A percentile compares a stretch with the other conserved stretches of the same genome.
These are phyloP conservation scores for Kokia cookei DNA, from an alignment of 441 rosid genomes.

Conservation along the genomic window DNA sequence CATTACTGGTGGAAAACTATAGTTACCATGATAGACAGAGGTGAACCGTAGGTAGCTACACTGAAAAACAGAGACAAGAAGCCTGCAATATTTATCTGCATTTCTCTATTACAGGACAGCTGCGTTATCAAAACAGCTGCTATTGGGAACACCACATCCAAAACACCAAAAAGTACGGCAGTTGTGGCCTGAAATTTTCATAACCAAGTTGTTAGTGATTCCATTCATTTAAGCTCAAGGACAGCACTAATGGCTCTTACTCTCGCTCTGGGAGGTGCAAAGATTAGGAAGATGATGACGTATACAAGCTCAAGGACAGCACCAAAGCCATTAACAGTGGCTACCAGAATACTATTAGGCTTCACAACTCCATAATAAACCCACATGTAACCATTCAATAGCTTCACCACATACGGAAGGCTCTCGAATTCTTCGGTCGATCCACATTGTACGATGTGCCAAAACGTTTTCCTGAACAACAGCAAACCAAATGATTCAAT, in stretches of 20 bases:
- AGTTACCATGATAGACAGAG: conserved; percentile 50
- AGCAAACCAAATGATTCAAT: background rate
- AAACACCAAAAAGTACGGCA: conserved; percentile 23
- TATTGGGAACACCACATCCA: conserved; percentile 40
- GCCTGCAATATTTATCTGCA: conserved; percentile 32
- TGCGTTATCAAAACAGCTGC: conserved; percentile 20
- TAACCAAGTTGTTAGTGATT: too few relatives aligned
- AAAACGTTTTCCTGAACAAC: conserved; percentile 38
- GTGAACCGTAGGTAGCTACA: conserved; percentile 41
- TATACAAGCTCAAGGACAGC: conserved; percentile 32
- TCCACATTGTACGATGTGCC: conserved; percentile 42
- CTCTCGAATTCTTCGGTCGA: conserved; percentile 61
- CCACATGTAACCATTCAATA: conserved; percentile 48
- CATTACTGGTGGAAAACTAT: background rate
- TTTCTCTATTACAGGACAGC: conserved; percentile 14
- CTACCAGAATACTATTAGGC: conserved; percentile 40
- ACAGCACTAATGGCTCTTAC: conserved; percentile 6
- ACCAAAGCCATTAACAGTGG: conserved; percentile 53
- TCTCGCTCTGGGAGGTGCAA: conserved; percentile 32
- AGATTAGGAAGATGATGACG: conserved; percentile 33
- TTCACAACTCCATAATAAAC: conserved; percentile 44
- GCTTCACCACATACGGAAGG: conserved; percentile 41
- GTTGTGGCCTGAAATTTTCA: conserved; percentile 24
- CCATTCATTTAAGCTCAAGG: too few relatives aligned
- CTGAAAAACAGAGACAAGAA: conserved; percentile 33